phyloP scores from a whole-genome alignment of 345 rosid genomes.

The Brassica cretica region DNA sequence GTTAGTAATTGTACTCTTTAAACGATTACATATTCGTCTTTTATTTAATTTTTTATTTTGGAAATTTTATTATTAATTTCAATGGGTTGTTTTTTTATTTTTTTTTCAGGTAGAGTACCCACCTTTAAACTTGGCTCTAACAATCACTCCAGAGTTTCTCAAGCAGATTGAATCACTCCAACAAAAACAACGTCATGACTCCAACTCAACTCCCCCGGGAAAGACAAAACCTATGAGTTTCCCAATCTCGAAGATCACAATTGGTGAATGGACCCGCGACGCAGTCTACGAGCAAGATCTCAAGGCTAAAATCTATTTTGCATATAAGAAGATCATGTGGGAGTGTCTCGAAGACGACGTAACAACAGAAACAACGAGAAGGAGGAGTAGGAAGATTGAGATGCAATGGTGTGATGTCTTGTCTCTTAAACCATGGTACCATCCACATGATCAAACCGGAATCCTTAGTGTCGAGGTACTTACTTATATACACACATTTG shows the following conservation, averaged over 20 bases:
- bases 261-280: neutral
- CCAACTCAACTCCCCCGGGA: neutral
- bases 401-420: constrained; percentile 41
- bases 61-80: too few relatives aligned
- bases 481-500: neutral
- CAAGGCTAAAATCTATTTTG: constrained; percentile 60
- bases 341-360: constrained; percentile 37
- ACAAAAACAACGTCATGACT: neutral
- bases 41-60: too few relatives aligned
- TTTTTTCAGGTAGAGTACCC: neutral
- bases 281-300: constrained; percentile 34
- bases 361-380: constrained; percentile 29
- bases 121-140: neutral
- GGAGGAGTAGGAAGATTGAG: constrained; percentile 42
- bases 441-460: constrained; percentile 19
- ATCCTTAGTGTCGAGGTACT: constrained; percentile 44
- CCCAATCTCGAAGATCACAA: neutral
- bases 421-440: constrained; percentile 8
- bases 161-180: neutral
- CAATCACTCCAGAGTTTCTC: neutral
- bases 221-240: constrained; percentile 16
- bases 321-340: constrained; percentile 63
- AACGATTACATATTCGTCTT: neutral
- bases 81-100: neutral
- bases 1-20: neutral